Conservation (phyloP, 495 filamentous ascomycete genomes). For the Hypoxylon fragiforme region DNA sequence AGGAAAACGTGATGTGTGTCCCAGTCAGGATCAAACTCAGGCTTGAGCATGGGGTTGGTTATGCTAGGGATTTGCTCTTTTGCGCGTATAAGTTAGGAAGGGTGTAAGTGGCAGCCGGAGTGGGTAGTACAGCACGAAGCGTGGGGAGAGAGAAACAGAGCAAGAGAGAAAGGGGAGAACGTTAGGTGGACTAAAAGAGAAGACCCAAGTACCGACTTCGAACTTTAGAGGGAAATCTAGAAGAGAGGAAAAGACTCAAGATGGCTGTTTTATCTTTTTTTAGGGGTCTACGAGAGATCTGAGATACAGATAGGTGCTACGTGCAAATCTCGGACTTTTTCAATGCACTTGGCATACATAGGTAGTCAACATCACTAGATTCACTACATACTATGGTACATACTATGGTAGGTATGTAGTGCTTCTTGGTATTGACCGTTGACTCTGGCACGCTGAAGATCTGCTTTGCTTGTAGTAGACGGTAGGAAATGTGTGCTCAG, state of each 20-base stretch:
- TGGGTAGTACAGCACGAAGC: constrained; percentile 17
- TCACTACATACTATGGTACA: too few species aligned
- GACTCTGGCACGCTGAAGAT: constrained; percentile 16
- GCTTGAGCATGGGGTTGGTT: constrained; percentile 25
- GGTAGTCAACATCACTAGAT: constrained; percentile 1
- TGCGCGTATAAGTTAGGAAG: constrained; percentile 6
- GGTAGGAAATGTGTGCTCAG: constrained; percentile 31
- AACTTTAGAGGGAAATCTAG: constrained; percentile 6
- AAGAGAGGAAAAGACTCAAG: constrained; percentile 19
- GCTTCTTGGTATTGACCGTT: constrained; percentile 13
- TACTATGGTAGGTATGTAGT: too few species aligned
- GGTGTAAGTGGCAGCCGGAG: constrained; percentile 9
- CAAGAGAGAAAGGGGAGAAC: background rate
- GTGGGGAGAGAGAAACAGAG: constrained; percentile 7
- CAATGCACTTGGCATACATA: constrained; percentile 32
- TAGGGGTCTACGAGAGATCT: too few species aligned
- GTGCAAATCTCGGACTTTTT: constrained; percentile 24
- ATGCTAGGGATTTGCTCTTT: constrained; percentile 5
- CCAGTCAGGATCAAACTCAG: constrained; percentile 29
- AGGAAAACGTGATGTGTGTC: constrained; percentile 28
- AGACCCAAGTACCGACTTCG: constrained; percentile 14
- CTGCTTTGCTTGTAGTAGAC: background rate
- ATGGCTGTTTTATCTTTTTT: too few species aligned
- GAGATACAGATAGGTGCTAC: constrained; percentile 17
- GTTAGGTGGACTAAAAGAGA: too few species aligned